Conservation (phyloP, 1,284 basidiomycete species). For the Omphalotus olearius region DNA sequence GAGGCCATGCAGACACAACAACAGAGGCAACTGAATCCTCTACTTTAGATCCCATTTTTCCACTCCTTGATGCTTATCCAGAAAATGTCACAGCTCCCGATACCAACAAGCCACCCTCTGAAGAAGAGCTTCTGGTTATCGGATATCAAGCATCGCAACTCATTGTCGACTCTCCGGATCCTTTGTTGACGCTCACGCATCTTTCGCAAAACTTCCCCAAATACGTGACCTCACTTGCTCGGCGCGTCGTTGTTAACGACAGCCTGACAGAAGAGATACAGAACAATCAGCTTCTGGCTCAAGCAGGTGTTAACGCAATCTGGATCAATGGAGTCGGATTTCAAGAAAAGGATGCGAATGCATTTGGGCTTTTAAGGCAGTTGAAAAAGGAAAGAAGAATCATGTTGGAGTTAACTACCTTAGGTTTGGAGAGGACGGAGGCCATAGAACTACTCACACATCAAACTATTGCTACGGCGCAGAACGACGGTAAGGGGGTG, state of each 20-base stretch:
- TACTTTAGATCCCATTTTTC: slow-evolving; percentile 38
- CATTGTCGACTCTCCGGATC: slow-evolving; percentile 55
- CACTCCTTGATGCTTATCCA: slow-evolving; percentile 53
- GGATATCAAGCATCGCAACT: slow-evolving; percentile 73
- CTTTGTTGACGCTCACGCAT: slow-evolving; percentile 61
- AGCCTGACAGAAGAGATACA: slow-evolving; percentile 56
- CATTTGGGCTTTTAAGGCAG: slow-evolving; percentile 65
- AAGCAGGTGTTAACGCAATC: slow-evolving; percentile 51
- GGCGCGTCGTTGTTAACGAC: slow-evolving; percentile 53
- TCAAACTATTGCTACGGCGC: slow-evolving; percentile 45
- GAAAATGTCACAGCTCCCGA: slow-evolving; percentile 46
- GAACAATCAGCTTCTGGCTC: slow-evolving; percentile 49
- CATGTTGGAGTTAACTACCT: slow-evolving; percentile 55
- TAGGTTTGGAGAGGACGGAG: slow-evolving; percentile 61
- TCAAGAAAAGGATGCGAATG: slow-evolving; percentile 61
- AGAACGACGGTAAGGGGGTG: slow-evolving; percentile 41
- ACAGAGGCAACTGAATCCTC: slow-evolving; percentile 21
- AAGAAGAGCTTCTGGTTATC: slow-evolving; percentile 68
- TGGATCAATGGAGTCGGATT: slow-evolving; percentile 80
- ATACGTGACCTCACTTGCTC: slow-evolving; percentile 69
- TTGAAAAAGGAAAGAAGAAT: slow-evolving; percentile 72
- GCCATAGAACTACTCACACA: slow-evolving; percentile 73
- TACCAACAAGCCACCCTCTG: slow-evolving; percentile 52
- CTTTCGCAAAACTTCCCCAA: slow-evolving; percentile 87
- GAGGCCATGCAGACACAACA: slow-evolving; percentile 20